Base-by-base conservation (phyloP, 2,329 filamentous ascomycete genomes). In the Ceratocystis colombiana region DNA sequence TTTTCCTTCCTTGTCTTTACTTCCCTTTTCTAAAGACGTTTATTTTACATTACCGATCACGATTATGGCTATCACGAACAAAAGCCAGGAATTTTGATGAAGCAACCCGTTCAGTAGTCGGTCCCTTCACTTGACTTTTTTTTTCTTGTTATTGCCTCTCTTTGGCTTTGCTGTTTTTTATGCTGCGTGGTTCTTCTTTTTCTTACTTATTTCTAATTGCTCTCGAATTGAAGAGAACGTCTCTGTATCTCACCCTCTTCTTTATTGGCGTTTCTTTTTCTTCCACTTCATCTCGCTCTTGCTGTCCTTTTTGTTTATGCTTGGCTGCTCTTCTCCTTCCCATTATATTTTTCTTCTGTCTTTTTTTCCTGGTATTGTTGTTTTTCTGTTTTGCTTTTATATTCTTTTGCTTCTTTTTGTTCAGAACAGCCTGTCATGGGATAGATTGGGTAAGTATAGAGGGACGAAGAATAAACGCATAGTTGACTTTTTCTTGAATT, bases 131-230 rank as follows among this genome's bases (percentile, higher is more conserved):
- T 50, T 64, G 7, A 12, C 20, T 41, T 53, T 20, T 62, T 66
- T n/a, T 62, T 66, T 66, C 55, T 48, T 50, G 37, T 67, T 68
- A 63, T 61, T 62, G 65, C 70, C 67, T 68, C 66, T 67, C 68
- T 69, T 69, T 63, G 63, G 64, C n/a, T 69, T 69, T 10, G 45
- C 48, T 53, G 50, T 64, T 62, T 57, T 37, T 61, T n/a, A 28
- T 59, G 28, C 12, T 64, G 41, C 22, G 37, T 65, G 33, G 64
- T 55, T 22, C 30, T 62, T 20, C 4, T 66, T 68, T 64, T 64
- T 64, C 62, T 37, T 57, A 65, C 48, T 62, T 57, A 53, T 41
- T 45, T 1, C 37, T 45, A 62, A n/a, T 62, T 30, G 25, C 28
- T n/a, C 48, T 53, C 20, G 48, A 10, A 25, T 25, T 15, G 48